Evolutionary conservation across 2,329 filamentous ascomycete species (phyloP).

Genomic region (Xylariaceae sp.): DNA sequence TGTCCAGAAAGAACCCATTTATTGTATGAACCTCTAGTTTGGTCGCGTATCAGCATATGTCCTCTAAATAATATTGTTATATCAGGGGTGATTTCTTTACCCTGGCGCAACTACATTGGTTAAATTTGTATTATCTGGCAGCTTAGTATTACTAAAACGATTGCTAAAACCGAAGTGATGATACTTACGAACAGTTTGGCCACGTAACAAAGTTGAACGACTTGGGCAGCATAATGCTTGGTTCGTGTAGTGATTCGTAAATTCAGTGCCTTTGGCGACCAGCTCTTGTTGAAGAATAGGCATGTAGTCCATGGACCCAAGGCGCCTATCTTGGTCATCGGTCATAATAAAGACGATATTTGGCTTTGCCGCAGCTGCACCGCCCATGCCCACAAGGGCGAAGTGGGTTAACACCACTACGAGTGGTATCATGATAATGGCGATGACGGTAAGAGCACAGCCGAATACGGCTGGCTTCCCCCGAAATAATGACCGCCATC

Average conservation of each 20-base stretch:
- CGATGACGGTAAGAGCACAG: neutral
- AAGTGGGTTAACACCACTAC: neutral
- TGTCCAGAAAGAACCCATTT: conserved; percentile 51
- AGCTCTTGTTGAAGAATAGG: conserved; percentile 30
- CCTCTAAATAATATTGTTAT: neutral
- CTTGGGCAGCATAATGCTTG: conserved; percentile 37
- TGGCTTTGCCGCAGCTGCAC: conserved; percentile 5
- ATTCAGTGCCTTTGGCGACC: conserved; percentile 32
- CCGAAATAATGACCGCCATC: neutral
- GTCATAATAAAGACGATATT: conserved; percentile 28
- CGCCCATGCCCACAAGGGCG: neutral
- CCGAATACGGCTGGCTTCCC: neutral
- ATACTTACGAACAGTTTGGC: conserved; percentile 30
- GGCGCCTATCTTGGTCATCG: conserved; percentile 20
- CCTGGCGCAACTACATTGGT: conserved; percentile 33
- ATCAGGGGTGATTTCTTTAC: neutral
- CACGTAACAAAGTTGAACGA: conserved; percentile 33
- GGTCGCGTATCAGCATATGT: neutral
- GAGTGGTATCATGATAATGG: conserved; percentile 3
- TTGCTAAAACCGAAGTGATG: neutral
- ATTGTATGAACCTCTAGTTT: conserved; percentile 44
- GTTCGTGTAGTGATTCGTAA: conserved; percentile 38
- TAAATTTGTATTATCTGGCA: conserved; percentile 38
- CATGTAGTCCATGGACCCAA: conserved; percentile 29
- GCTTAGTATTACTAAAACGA: neutral